Evolutionary conservation across 176 grass and related monocot genomes (phyloP), one percentile per base, ranked within the genome.

Genomic region (Phoenix dactylifera): DNA sequence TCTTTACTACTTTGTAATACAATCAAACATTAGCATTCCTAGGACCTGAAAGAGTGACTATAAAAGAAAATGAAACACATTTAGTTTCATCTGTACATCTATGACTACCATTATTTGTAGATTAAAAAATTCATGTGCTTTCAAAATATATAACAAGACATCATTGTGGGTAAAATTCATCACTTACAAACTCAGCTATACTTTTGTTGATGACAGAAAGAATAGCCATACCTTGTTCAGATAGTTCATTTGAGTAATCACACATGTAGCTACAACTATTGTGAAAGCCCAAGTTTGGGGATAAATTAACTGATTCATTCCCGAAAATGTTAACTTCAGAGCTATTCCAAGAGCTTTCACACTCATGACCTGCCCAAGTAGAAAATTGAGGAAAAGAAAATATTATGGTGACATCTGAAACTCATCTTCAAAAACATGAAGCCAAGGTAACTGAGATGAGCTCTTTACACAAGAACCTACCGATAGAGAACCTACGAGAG

Each of bases 281-380:
- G 71, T 70, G 74, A 94, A 88, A 17, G 66, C 79, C 80, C 84
- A 94, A 54, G 89, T 94, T 66, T 85, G 84, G 39, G 77, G 77
- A 77, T 94, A 88, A 56, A 85, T 67, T 56, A 88, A 78, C 66
- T 94, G 89, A 66, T 85, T 94, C 24, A 49, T 88, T 62, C 89
- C 80, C 22, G 77, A 87, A 85, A 94, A 94, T 59, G 89, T 94
- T 48, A 94, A 74, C 72, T 85, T 94, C 50, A 94, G 78, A 68
- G 89, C 84, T 81, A 94, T 94, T 24, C 89, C 84, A 71, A 94
- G 84, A 64, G 89, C 84, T 81, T 94, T 88, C 48, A 94, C 89
- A 56, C 89, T 84, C 89, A 93, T 93, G 32, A 94, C 89, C 89
- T 94, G 75, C 72, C 12, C 64, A 19, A 53, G 24, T 39, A 57